A percentile compares a stretch with the other conserved stretches of the same genome.
These are phyloP conservation scores for Exophiala phaeomuriformis DNA, from an alignment of 2,329 filamentous ascomycete genomes.

Conservation along the genomic window DNA sequence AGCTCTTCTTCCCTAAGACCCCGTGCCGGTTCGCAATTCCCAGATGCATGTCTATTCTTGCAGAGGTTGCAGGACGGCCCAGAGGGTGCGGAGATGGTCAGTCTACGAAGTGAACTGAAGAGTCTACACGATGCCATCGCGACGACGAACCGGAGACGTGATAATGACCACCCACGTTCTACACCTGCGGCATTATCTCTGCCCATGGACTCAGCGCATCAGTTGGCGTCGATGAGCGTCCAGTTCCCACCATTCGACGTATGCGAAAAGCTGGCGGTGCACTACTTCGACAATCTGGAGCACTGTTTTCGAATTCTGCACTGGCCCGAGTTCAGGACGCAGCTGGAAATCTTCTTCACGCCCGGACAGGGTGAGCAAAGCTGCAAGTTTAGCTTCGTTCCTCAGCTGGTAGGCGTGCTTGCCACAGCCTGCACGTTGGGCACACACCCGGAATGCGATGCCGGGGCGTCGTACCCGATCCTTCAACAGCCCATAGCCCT, in stretches of 20 bases:
- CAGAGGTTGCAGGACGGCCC: conserved; percentile 3
- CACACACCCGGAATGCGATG: conserved; percentile 21
- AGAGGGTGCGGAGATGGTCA: conserved; percentile 2
- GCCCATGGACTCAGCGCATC: too few relatives aligned
- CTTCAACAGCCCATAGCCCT: conserved; percentile 12
- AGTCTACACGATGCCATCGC: conserved; percentile 14
- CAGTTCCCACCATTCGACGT: conserved; percentile 15
- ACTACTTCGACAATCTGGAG: conserved; percentile 27
- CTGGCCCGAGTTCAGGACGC: conserved; percentile 13
- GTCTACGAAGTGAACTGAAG: conserved; percentile 10
- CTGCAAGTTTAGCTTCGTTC: conserved; percentile 19
- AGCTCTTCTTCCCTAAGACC: not conserved
- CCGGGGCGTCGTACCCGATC: conserved; percentile 8
- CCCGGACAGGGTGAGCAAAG: conserved; percentile 8
- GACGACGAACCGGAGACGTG: conserved; percentile 5
- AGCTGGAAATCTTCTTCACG: conserved; percentile 21
- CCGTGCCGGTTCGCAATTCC: conserved; percentile 5
- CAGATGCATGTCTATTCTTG: conserved; percentile 17
- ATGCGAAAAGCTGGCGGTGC: conserved; percentile 16
- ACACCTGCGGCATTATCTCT: too few relatives aligned
- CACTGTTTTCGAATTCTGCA: conserved; percentile 26
- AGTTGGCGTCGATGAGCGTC: not conserved
- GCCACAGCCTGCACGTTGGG: conserved; percentile 16
- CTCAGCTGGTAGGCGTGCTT: conserved; percentile 22
- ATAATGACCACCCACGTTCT: not conserved